Conservation (phyloP, 163 green algal genomes). For the Trebouxia gelatinosa region DNA sequence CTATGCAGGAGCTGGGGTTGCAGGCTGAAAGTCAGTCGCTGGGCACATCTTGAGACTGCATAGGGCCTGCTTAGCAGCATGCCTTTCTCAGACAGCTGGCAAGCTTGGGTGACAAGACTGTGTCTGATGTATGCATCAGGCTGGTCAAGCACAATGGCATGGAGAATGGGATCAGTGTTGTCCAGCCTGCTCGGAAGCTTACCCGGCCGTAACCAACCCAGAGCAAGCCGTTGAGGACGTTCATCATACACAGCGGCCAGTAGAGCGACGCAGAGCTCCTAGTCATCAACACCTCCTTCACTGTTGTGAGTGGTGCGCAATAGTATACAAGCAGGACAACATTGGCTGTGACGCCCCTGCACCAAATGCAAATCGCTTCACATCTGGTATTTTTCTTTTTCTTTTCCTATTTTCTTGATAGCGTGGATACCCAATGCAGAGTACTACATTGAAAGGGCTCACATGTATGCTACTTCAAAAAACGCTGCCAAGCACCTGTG, state of each 20-base stretch:
- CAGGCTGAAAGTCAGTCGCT: too few species aligned
- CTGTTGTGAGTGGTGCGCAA: conserved; percentile 43
- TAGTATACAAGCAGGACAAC: conserved; percentile 27
- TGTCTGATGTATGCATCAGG: too few species aligned
- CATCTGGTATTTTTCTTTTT: too few species aligned
- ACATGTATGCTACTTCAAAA: conserved; percentile 41
- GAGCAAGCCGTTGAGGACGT: conserved; percentile 50
- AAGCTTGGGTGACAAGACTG: too few species aligned
- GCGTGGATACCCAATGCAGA: conserved; percentile 56
- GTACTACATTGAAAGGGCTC: conserved; percentile 53
- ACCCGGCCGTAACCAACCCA: conserved; percentile 46
- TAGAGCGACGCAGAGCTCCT: conserved; percentile 52
- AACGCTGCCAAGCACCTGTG: neutral
- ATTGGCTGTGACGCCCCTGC: conserved; percentile 22
- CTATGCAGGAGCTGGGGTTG: too few species aligned
- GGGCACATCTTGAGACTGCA: too few species aligned
- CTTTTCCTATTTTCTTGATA: conserved; percentile 41
- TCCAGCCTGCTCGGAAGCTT: too few species aligned
- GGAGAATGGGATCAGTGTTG: too few species aligned
- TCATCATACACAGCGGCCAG: conserved; percentile 42
- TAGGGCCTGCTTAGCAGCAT: too few species aligned
- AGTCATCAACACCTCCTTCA: conserved; percentile 45
- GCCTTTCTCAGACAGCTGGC: too few species aligned
- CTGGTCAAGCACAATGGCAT: too few species aligned
- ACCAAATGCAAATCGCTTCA: too few species aligned